Conservation (phyloP, 2,329 filamentous ascomycete species). For the Parascedosporium putredinis region DNA sequence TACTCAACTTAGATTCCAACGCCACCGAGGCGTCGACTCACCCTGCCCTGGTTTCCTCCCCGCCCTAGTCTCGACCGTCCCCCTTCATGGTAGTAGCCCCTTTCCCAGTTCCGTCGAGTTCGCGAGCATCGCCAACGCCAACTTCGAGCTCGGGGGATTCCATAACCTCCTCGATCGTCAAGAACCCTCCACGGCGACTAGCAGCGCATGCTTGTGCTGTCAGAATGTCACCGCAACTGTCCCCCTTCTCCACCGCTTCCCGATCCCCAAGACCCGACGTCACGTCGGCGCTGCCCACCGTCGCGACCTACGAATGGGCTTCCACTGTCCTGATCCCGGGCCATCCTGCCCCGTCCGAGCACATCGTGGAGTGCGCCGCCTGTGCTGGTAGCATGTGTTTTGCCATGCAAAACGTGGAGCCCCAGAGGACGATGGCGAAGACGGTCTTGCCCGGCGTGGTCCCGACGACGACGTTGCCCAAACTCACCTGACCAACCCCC, state of each 20-base stretch:
- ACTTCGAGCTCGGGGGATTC: too few species aligned
- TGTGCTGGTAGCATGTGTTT: background rate
- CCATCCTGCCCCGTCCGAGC: background rate
- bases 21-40: too few species aligned
- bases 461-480: background rate
- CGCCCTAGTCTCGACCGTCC: too few species aligned
- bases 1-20: too few species aligned
- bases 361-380: background rate
- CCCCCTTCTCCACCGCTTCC: background rate
- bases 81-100: too few species aligned
- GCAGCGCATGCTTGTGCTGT: conserved; percentile 1
- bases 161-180: background rate
- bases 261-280: background rate
- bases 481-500: background rate
- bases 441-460: background rate
- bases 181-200: background rate
- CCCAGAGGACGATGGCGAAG: background rate
- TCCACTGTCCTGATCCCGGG: background rate
- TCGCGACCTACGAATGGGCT: background rate
- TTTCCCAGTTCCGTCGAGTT: too few species aligned
- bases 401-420: background rate
- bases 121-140: too few species aligned
- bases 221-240: background rate
- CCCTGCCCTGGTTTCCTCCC: too few species aligned
- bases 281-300: background rate